A percentile compares a stretch with the other conserved stretches of the same genome.
Evolutionary conservation across 352 stramenopile genomes (phyloP).

Genomic region (Pythium aristosporum): DNA sequence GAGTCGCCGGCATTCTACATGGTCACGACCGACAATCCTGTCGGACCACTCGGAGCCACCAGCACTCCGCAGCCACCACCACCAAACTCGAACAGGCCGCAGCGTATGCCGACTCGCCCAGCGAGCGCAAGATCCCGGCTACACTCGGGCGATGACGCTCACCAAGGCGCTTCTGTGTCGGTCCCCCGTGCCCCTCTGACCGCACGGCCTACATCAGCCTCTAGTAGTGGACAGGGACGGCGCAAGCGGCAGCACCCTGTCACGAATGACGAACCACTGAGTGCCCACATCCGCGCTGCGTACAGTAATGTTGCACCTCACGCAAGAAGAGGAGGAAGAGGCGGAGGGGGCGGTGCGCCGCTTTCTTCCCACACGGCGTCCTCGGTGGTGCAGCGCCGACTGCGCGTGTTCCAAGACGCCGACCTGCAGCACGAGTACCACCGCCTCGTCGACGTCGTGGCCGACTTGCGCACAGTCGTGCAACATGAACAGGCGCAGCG

Average conservation of each 20-base stretch:
- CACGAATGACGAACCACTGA: conserved; percentile 19
- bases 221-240: conserved; percentile 21
- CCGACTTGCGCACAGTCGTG: conserved; percentile 43
- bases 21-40: conserved; percentile 41
- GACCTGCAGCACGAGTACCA: conserved; percentile 66
- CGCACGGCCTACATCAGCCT: conserved; percentile 4
- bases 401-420: conserved; percentile 48
- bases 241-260: conserved; percentile 33
- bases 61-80: conserved; percentile 3
- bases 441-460: conserved; percentile 51
- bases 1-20: conserved; percentile 62
- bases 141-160: conserved; percentile 1
- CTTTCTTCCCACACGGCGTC: conserved; percentile 27
- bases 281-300: conserved; percentile 44
- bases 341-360: not conserved
- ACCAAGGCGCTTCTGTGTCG: not conserved
- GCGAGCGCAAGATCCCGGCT: conserved; percentile 43
- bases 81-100: not conserved
- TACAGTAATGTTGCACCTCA: conserved; percentile 38
- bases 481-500: conserved; percentile 53
- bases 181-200: conserved; percentile 15
- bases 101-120: conserved; percentile 27
- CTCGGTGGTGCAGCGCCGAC: conserved; percentile 35
- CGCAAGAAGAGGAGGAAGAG: conserved; percentile 10
- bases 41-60: conserved; percentile 18